Evolutionary conservation across 495 filamentous ascomycete genomes (phyloP), one percentile per base, ranked within the genome.

Genomic region (Polyplosphaeria fusca): DNA sequence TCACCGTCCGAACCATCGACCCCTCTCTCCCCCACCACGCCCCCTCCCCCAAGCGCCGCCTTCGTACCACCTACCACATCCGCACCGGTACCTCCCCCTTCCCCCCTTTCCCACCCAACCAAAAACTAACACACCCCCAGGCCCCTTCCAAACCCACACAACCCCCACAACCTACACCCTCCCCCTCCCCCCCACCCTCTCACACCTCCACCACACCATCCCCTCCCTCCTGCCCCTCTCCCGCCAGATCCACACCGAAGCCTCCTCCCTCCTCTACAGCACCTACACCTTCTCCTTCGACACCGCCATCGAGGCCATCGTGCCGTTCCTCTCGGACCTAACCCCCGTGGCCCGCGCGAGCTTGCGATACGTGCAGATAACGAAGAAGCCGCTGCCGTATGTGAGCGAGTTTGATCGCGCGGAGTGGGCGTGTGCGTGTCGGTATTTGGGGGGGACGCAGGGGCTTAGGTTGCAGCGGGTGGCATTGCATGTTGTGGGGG

Each of bases 321-420:
- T 74, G n/a, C 77, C 79, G 5, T 82, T 83, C 67, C 71, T 82
- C 49, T 68, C 66, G 13, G 80, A 82, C 63, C 71, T 81, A 16
- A 76, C 76, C n/a, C 67, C 68, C 22, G 47, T 44, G 12, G 70
- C 74, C 20, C 74, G 75, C 42, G 48, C 57, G 13, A 69, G 73
- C 23, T 68, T 83, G 44, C 68, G 66, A 16, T 63, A 67, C 30
- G 68, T 83, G 24, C 64, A 68, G 13, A 32, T 82, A 19, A 69
- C 75, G 24, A 82, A 83, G 65, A 71, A 73, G 54, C 75, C 73
- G 3, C 67, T 75, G 3, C 68, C 75, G 19, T 75, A 72, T 46
- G 69, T 69, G 16, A 73, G 73, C 52, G 74, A 79, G 56, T 77
- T 73, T 62, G 79, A 81, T 64, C 70, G 75, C 12, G 68, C 66